Percentiles rank a stretch among this genome's conserved stretches.
phyloP scores from a whole-genome alignment of 139 green algal genomes.

The Edaphochlamys debaryana region DNA sequence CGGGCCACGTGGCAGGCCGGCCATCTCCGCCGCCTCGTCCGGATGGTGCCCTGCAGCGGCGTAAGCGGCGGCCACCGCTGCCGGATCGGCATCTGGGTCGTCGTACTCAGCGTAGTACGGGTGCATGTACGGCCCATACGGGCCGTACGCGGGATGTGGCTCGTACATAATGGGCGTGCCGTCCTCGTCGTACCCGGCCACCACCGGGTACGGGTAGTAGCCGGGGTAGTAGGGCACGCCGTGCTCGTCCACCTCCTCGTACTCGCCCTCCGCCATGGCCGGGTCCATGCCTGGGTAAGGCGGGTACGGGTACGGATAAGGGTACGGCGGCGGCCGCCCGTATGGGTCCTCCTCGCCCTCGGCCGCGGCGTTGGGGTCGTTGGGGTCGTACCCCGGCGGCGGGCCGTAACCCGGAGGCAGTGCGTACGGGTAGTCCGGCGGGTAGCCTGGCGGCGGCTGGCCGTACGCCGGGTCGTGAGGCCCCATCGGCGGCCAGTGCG shows the following conservation, averaged over 20 bases:
- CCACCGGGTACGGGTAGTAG: neutral
- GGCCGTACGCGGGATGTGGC: neutral
- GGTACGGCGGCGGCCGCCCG: slow-evolving; percentile 5
- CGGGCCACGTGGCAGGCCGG: no score
- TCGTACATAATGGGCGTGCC: slow-evolving; percentile 1
- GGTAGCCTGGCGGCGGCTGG: neutral
- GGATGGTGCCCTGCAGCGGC: no score
- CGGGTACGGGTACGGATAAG: neutral
- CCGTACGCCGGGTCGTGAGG: neutral
- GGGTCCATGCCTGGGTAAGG: slow-evolving; percentile 1
- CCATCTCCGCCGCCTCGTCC: no score
- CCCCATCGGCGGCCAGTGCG: neutral
- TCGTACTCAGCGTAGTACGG: no score
- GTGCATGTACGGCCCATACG: neutral
- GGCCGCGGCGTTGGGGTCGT: no score
- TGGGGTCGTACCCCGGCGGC: no score
- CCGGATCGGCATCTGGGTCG: no score
- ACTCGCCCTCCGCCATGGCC: neutral
- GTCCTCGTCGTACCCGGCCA: slow-evolving; percentile 30
- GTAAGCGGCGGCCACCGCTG: no score
- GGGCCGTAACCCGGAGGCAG: neutral
- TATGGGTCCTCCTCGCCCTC: neutral
- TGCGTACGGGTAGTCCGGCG: neutral
- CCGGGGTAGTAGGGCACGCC: slow-evolving; percentile 22
- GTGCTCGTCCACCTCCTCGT: slow-evolving; percentile 42